Evolutionary conservation across 169 alveolate genomes (phyloP).

Genomic region (Cryptosporidium viatorum): DNA sequence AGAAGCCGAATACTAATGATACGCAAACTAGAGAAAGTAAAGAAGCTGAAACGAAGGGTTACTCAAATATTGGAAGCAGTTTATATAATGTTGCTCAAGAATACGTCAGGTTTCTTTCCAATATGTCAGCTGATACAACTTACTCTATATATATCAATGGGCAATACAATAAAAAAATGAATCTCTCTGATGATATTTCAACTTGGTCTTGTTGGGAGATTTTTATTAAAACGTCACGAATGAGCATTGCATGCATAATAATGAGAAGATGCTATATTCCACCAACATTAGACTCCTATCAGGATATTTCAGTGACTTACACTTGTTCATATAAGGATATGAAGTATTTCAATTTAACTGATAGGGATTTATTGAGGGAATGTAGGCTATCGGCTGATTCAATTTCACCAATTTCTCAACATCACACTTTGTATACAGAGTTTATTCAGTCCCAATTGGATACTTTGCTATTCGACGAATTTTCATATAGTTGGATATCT

Average conservation of each 20-base stretch:
- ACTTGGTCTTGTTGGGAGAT: constrained; percentile 73
- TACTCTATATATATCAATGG: constrained; percentile 35
- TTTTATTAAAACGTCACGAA: constrained; percentile 36
- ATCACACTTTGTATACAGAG: constrained; percentile 55
- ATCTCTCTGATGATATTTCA: constrained; percentile 68
- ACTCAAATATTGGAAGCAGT: constrained; percentile 5
- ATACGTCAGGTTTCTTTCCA: constrained; percentile 41
- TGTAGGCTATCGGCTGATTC: constrained; percentile 64
- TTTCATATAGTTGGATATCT: constrained; percentile 63
- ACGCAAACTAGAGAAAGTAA: constrained; percentile 27
- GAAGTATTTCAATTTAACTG: constrained; percentile 41
- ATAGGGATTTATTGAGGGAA: constrained; percentile 62
- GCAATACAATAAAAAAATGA: constrained; percentile 56
- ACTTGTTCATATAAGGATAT: constrained; percentile 56
- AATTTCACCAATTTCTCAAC: constrained; percentile 64
- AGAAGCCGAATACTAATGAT: constrained; percentile 29
- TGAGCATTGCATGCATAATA: constrained; percentile 48
- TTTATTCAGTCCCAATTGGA: constrained; percentile 60
- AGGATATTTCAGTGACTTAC: constrained; percentile 52
- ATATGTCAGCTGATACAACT: constrained; percentile 1
- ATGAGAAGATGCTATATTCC: constrained; percentile 69
- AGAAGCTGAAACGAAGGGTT: constrained; percentile 2
- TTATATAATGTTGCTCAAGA: constrained; percentile 49
- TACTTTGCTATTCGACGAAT: constrained; percentile 58
- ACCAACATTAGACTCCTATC: constrained; percentile 68